Conservation (phyloP, 2,329 filamentous ascomycete species). For the Stemphylium vesicarium region DNA sequence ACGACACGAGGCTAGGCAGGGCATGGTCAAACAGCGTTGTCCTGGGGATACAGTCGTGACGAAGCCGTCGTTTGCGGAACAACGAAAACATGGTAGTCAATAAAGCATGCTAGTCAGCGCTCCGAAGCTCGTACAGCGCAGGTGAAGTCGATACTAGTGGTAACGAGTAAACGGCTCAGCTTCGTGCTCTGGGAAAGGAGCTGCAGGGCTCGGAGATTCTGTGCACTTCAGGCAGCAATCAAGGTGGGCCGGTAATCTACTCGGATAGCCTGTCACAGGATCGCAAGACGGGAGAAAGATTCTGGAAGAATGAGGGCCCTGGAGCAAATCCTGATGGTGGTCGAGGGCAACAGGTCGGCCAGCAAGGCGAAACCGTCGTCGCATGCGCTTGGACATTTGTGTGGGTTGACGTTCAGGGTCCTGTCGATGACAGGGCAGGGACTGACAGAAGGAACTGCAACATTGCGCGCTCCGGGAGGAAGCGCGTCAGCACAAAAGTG, state of each 20-base stretch:
- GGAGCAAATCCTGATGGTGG: constrained; percentile 19
- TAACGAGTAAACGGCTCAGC: constrained; percentile 3
- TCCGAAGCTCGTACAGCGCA: background rate
- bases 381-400: constrained; percentile 15
- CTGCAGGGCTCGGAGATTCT: constrained; percentile 8
- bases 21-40: constrained; percentile 1
- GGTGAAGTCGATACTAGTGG: background rate
- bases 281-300: constrained; percentile 35
- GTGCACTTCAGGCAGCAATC: constrained; percentile 18
- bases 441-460: constrained; percentile 17
- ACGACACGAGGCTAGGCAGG: background rate
- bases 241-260: constrained; percentile 41
- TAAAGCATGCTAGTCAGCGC: constrained; percentile 15
- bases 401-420: constrained; percentile 8
- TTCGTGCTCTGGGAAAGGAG: constrained; percentile 9
- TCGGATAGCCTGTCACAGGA: constrained; percentile 34
- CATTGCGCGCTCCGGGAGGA: constrained; percentile 17
- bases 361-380: constrained; percentile 18
- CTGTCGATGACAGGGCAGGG: constrained; percentile 20
- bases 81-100: constrained; percentile 5
- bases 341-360: constrained; percentile 22
- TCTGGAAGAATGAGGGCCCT: constrained; percentile 40
- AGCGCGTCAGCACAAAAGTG: constrained; percentile 10
- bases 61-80: background rate
- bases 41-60: constrained; percentile 1